These are phyloP conservation scores for Colletotrichum sp. DNA, from an alignment of 2,329 filamentous ascomycete genomes.

Conservation along the genomic window DNA sequence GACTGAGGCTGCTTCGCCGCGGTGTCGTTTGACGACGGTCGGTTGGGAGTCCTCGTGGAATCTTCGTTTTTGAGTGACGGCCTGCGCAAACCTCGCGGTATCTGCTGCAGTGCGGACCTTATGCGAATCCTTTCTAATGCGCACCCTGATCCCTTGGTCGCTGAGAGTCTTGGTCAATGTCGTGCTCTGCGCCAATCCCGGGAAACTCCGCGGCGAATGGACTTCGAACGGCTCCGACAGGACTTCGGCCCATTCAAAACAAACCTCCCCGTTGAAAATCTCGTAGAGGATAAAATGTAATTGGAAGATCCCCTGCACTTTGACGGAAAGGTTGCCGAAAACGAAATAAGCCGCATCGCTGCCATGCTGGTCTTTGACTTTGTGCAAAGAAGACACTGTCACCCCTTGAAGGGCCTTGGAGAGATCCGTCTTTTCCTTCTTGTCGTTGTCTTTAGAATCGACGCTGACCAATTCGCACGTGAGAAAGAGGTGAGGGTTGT, in stretches of 20 bases:
- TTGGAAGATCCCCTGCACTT: slow-evolving; percentile 73
- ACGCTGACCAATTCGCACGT: slow-evolving; percentile 46
- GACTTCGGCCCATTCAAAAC: slow-evolving; percentile 35
- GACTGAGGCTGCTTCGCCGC: not conserved
- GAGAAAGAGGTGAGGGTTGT: slow-evolving; percentile 53
- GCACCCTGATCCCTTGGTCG: slow-evolving; percentile 84
- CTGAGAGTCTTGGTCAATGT: slow-evolving; percentile 78
- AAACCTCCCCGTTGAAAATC: slow-evolving; percentile 24
- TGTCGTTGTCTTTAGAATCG: slow-evolving; percentile 36
- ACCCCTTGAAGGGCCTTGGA: slow-evolving; percentile 69
- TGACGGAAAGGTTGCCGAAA: slow-evolving; percentile 87
- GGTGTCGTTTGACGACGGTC: not conserved
- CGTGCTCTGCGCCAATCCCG: slow-evolving; percentile 83
- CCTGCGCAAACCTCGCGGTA: slow-evolving; percentile 26
- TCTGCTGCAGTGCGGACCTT: slow-evolving; percentile 56
- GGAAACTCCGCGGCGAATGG: slow-evolving; percentile 71
- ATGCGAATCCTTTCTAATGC: slow-evolving; percentile 80
- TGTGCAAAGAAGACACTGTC: slow-evolving; percentile 80
- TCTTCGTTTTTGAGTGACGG: not conserved
- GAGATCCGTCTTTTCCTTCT: slow-evolving; percentile 3
- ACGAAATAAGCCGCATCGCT: slow-evolving; percentile 86
- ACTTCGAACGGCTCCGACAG: slow-evolving; percentile 73
- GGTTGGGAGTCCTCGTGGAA: not conserved
- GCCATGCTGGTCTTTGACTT: slow-evolving; percentile 79
- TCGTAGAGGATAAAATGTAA: slow-evolving; percentile 82